These are phyloP conservation scores for Picea sitchensis DNA, from an alignment of 75 land plant genomes.

Conservation along the genomic window DNA sequence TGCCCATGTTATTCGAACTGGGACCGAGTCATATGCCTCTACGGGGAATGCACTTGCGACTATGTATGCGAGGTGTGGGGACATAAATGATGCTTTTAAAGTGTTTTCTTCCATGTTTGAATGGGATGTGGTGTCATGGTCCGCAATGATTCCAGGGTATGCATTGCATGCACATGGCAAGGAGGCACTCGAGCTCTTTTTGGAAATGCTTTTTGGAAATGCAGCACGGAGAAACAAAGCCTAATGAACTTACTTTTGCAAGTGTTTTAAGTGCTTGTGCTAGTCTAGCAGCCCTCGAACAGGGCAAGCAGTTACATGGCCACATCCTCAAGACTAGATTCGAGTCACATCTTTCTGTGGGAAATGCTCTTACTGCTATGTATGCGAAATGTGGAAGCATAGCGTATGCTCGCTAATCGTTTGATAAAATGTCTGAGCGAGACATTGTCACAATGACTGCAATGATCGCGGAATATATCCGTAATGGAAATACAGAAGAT, in stretches of 20 bases:
- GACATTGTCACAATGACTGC: no score
- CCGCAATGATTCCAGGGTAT: conserved; percentile 43
- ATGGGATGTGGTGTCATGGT: conserved; percentile 50
- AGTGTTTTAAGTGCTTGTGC: conserved; percentile 40
- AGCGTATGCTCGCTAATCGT: not conserved
- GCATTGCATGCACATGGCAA: conserved; percentile 3
- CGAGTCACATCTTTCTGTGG: conserved; percentile 32
- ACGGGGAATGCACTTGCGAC: conserved; percentile 47
- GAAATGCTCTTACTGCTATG: conserved; percentile 49
- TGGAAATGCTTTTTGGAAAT: no score
- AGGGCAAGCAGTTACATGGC: conserved; percentile 42
- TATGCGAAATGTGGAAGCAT: conserved; percentile 50
- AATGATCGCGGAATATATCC: no score
- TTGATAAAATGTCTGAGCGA: no score
- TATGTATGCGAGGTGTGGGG: conserved; percentile 70
- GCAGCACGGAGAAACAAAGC: conserved; percentile 23
- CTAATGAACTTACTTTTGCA: conserved; percentile 39
- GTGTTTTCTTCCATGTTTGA: no score
- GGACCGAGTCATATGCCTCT: conserved; percentile 28
- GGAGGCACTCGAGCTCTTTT: conserved; percentile 29
- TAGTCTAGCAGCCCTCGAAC: conserved; percentile 11
- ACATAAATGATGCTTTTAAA: conserved; percentile 23
- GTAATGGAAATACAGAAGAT: no score
- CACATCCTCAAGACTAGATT: conserved; percentile 36
- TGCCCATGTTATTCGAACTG: conserved; percentile 26